Evolutionary conservation across 2,329 filamentous ascomycete species (phyloP).

Genomic region (Zymoseptoria passerinii): DNA sequence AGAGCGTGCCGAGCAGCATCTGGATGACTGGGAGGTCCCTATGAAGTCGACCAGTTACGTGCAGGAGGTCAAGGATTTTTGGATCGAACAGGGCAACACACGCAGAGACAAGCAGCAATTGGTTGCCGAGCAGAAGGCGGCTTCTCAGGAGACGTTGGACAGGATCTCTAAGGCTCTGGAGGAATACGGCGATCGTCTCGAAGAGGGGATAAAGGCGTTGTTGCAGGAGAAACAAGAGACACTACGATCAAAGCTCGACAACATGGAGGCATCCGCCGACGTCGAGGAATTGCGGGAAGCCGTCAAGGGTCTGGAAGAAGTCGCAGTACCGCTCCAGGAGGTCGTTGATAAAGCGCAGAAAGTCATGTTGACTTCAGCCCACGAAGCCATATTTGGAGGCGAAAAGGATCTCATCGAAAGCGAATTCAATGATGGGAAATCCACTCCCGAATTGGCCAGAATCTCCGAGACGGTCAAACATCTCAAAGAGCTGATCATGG

Average conservation of each 20-base stretch:
- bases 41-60: slow-evolving; percentile 31
- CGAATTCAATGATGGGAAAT: slow-evolving; percentile 6
- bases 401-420: slow-evolving; percentile 27
- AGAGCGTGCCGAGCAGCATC: slow-evolving; percentile 30
- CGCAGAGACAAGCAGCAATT: slow-evolving; percentile 19
- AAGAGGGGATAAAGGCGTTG: slow-evolving; percentile 16
- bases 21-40: slow-evolving; percentile 34
- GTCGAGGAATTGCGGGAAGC: slow-evolving; percentile 17
- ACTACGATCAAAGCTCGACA: slow-evolving; percentile 22
- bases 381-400: slow-evolving; percentile 30
- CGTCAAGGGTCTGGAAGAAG: slow-evolving; percentile 15
- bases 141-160: slow-evolving; percentile 19
- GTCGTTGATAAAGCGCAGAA: slow-evolving; percentile 22
- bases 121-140: slow-evolving; percentile 15
- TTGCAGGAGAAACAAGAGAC: slow-evolving; percentile 23
- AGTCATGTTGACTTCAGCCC: slow-evolving; percentile 25
- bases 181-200: slow-evolving; percentile 25
- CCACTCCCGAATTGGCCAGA: slow-evolving; percentile 14
- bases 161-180: slow-evolving; percentile 20
- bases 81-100: slow-evolving; percentile 25
- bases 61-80: slow-evolving; percentile 31
- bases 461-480: slow-evolving; percentile 20
- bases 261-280: slow-evolving; percentile 14
- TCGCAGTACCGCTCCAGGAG: slow-evolving; percentile 18
- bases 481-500: slow-evolving; percentile 27